Percentiles rank a stretch among this genome's conserved stretches.
phyloP scores from a whole-genome alignment of 2,329 filamentous ascomycete genomes.

The Colletotrichum caudatum region DNA sequence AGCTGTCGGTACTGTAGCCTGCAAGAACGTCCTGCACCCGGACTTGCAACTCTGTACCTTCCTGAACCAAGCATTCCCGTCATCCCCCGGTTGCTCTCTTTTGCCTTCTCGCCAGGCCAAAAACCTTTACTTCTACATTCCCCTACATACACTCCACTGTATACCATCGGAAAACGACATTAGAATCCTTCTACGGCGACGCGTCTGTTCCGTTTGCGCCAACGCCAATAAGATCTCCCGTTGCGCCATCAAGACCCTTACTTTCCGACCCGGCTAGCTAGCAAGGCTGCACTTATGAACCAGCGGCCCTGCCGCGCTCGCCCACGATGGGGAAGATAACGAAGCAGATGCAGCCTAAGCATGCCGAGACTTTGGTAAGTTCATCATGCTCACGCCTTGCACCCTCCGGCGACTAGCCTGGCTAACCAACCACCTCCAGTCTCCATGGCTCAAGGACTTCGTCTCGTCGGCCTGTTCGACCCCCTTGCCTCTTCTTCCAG shows the following conservation, averaged over 20 bases:
- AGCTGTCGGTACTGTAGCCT: slow-evolving; percentile 47
- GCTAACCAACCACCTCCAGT: slow-evolving; percentile 65
- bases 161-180: slow-evolving; percentile 5
- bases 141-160: slow-evolving; percentile 1
- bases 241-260: slow-evolving; percentile 30
- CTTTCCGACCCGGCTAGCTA: slow-evolving; percentile 33
- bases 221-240: slow-evolving; percentile 16
- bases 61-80: slow-evolving; percentile 39
- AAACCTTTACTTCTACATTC: slow-evolving; percentile 6
- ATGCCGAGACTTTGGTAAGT: slow-evolving; percentile 75
- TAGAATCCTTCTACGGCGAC: slow-evolving; percentile 7
- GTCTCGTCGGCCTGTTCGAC: slow-evolving; percentile 76
- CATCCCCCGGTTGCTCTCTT: slow-evolving; percentile 19
- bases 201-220: slow-evolving; percentile 34
- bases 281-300: slow-evolving; percentile 47
- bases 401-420: slow-evolving; percentile 5
- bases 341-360: slow-evolving; percentile 75
- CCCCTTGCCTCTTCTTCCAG: slow-evolving; percentile 81
- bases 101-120: not conserved
- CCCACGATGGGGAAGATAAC: slow-evolving; percentile 76
- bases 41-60: slow-evolving; percentile 48
- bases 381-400: slow-evolving; percentile 22
- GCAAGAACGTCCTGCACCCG: slow-evolving; percentile 57
- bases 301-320: slow-evolving; percentile 70
- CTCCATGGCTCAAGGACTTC: slow-evolving; percentile 87